These are phyloP conservation scores for Corymbia calophylla DNA, from an alignment of 441 rosid species.

Conservation along the genomic window DNA sequence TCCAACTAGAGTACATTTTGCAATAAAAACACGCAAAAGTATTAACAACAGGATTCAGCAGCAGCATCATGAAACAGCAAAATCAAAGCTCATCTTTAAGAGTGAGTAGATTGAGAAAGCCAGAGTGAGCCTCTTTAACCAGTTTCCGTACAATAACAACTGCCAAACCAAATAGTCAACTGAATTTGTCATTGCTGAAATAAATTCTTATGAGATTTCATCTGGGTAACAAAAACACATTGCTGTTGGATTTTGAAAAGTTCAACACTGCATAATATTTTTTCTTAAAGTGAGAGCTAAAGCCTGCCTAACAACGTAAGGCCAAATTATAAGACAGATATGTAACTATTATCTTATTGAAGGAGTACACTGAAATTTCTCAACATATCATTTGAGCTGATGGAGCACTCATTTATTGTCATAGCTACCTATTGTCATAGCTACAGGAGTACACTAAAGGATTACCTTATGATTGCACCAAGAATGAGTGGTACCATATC, in stretches of 20 bases:
- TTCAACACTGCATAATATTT: not conserved
- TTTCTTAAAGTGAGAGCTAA: not conserved
- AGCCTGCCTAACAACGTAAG: not conserved
- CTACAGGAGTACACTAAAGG: not conserved
- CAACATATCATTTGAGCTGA: not conserved
- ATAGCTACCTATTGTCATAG: not conserved
- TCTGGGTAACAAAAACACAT: not conserved
- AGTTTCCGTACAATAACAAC: not conserved
- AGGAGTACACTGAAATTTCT: not conserved
- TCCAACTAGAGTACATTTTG: not conserved
- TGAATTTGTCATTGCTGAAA: not conserved
- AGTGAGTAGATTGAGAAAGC: not conserved
- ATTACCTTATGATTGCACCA: constrained; percentile 65
- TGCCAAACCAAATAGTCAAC: not conserved
- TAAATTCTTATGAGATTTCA: not conserved
- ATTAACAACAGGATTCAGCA: not conserved
- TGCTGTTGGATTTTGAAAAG: not conserved
- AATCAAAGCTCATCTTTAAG: not conserved
- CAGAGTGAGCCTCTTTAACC: not conserved
- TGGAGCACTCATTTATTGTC: not conserved
- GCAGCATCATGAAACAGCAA: not conserved
- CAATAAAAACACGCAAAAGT: not conserved
- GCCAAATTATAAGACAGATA: not conserved
- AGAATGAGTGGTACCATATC: constrained; percentile 45
- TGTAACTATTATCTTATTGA: not conserved